Percentiles rank a stretch among this genome's conserved stretches.
Conservation (phyloP, 2,329 filamentous ascomycete genomes). For the Xylariales sp. region DNA sequence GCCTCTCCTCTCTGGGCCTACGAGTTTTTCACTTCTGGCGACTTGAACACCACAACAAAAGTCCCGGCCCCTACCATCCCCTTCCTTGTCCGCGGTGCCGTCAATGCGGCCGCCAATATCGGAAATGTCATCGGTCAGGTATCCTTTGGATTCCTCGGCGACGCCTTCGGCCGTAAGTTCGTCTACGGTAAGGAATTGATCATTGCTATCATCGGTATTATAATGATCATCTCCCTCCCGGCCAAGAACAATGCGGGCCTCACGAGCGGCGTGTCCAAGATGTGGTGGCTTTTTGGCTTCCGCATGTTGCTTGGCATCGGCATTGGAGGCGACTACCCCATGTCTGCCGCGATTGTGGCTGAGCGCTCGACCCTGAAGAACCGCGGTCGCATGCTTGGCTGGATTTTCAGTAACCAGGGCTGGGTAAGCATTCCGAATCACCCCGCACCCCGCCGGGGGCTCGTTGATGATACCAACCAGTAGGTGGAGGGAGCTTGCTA, state of each 20-base stretch:
- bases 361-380: slow-evolving; percentile 3
- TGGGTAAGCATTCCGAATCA: neutral
- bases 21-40: slow-evolving; percentile 3
- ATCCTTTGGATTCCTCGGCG: slow-evolving; percentile 59
- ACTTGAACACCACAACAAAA: slow-evolving; percentile 22
- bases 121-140: slow-evolving; percentile 63
- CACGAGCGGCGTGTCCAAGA: slow-evolving; percentile 7
- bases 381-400: slow-evolving; percentile 5
- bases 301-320: slow-evolving; percentile 53
- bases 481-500: too few species aligned
- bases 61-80: slow-evolving; percentile 45
- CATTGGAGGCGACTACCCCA: slow-evolving; percentile 62
- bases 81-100: slow-evolving; percentile 41
- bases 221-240: slow-evolving; percentile 7
- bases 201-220: slow-evolving; percentile 7
- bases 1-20: slow-evolving; percentile 3
- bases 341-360: slow-evolving; percentile 57
- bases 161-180: slow-evolving; percentile 57
- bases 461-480: neutral
- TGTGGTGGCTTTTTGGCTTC: slow-evolving; percentile 30
- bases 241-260: neutral
- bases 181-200: slow-evolving; percentile 62
- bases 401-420: slow-evolving; percentile 6
- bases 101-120: slow-evolving; percentile 61
- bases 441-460: neutral